Conservation (phyloP, 1,139 yeast genomes). For the Insectozyma bohioensis region DNA sequence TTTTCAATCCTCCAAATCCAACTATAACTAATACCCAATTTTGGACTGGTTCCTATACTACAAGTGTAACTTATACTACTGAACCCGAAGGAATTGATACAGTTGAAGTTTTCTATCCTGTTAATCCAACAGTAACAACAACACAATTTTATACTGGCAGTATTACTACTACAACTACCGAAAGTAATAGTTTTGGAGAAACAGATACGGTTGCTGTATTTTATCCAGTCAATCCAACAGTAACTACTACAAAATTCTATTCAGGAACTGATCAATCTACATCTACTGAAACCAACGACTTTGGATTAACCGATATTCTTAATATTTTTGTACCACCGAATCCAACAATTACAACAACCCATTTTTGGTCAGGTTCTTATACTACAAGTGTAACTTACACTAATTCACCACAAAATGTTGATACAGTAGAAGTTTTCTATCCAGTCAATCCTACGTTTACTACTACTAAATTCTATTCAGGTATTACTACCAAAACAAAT, state of each 20-base stretch:
- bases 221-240: constrained; percentile 8
- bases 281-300: constrained; percentile 12
- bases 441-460: constrained; percentile 13
- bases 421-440: constrained; percentile 16
- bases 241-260: constrained; percentile 13
- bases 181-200: constrained; percentile 1
- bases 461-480: constrained; percentile 3
- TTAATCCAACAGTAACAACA: constrained; percentile 14
- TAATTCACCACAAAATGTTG: constrained; percentile 10
- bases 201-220: constrained; percentile 16
- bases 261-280: constrained; percentile 6
- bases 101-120: constrained; percentile 21
- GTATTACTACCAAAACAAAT: neutral
- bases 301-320: constrained; percentile 18
- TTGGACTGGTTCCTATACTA: constrained; percentile 3
- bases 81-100: constrained; percentile 1
- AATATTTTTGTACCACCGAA: constrained; percentile 18
- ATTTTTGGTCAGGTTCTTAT: constrained; percentile 9
- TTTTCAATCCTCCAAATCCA: constrained; percentile 17
- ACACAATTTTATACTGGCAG: constrained; percentile 12
- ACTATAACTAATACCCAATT: constrained; percentile 16
- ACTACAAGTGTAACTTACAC: constrained; percentile 9
- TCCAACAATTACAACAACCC: constrained; percentile 16
- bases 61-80: constrained; percentile 7
- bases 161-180: constrained; percentile 3